phyloP scores from a whole-genome alignment of 805 yeast genomes.

The Jamesozyma jinghongensis region DNA sequence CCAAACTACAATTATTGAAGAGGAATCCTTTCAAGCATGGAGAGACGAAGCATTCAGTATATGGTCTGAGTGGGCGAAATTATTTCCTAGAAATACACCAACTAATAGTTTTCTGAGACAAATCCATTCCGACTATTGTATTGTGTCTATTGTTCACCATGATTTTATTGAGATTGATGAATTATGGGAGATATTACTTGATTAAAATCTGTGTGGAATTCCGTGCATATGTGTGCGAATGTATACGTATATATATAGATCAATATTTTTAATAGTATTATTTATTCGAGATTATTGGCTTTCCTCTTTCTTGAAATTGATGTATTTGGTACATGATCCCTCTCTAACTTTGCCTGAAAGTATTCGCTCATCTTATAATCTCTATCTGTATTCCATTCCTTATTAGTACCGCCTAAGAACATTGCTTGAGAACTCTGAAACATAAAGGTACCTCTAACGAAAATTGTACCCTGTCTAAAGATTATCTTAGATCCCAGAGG shows the following conservation, averaged over 20 bases:
- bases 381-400: conserved; percentile 32
- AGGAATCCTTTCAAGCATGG: conserved; percentile 93
- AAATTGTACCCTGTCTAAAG: conserved; percentile 38
- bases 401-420: conserved; percentile 34
- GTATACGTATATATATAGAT: not conserved
- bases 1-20: conserved; percentile 87
- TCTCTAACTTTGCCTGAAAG: conserved; percentile 22
- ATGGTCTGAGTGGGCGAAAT: conserved; percentile 85
- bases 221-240: too few relatives aligned
- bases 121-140: conserved; percentile 53
- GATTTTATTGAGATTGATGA: conserved; percentile 66
- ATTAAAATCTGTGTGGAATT: too few relatives aligned
- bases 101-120: conserved; percentile 54
- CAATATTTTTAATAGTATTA: not conserved
- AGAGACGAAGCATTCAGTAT: conserved; percentile 87
- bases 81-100: conserved; percentile 48
- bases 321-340: conserved; percentile 6
- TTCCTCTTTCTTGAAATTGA: conserved; percentile 14
- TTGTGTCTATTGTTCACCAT: conserved; percentile 84
- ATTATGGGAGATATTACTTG: conserved; percentile 58
- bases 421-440: conserved; percentile 22
- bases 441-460: conserved; percentile 40
- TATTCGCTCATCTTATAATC: conserved; percentile 26
- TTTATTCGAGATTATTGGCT: conserved; percentile 3
- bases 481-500: conserved; percentile 52